Evolutionary conservation across 1,284 basidiomycete genomes (phyloP), one percentile per base, ranked within the genome.

Genomic region (Porodaedalea pini): DNA sequence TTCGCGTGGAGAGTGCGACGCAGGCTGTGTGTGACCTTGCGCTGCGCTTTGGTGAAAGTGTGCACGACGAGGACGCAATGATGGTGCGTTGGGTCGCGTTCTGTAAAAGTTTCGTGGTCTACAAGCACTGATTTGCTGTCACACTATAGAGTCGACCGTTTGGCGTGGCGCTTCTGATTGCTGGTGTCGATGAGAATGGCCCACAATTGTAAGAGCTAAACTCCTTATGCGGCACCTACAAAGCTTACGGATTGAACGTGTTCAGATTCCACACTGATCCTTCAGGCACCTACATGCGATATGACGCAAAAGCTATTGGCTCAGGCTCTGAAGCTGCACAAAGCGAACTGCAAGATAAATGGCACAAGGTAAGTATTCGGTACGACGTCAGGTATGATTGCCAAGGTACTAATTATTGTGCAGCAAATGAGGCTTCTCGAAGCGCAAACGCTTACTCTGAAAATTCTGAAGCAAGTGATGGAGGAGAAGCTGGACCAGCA

Each of bases 1-100:
- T 99, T 76, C 94, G 93, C 69, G 94, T 99, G 57, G 95, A 98
- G 78, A 94, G 92, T 69, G 93, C 87, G 57, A 98, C 97, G 2
- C 97, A 99, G 78, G 94, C 96, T 0, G 94, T 99, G 40, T 98
- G 95, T 73, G 97, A 99, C 79, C 78, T 99, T 56, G 97, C 97
- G 8, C 77, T 99, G 70, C 79, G 97, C 64, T 99, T 99, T 67
- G 97, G 97, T 64, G 97, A 99, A 83, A 96, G 94, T 75, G 95
- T 98, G 60, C 93, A 98, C 68, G 94, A 97, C 71, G 95, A 97
- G 73, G 96, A 98, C 69, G 96, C 96, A 4, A 90, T 98, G 86
- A 99, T 99, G 83, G 82, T 81, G 64, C 68, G 79, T 69, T 31
- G 13, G 43, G 34, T 41, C 21, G 21, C 11, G 29, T 19, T 11